Evolutionary conservation across 1,284 basidiomycete genomes (phyloP).

Genomic region (Ceratobasidium theobromae): DNA sequence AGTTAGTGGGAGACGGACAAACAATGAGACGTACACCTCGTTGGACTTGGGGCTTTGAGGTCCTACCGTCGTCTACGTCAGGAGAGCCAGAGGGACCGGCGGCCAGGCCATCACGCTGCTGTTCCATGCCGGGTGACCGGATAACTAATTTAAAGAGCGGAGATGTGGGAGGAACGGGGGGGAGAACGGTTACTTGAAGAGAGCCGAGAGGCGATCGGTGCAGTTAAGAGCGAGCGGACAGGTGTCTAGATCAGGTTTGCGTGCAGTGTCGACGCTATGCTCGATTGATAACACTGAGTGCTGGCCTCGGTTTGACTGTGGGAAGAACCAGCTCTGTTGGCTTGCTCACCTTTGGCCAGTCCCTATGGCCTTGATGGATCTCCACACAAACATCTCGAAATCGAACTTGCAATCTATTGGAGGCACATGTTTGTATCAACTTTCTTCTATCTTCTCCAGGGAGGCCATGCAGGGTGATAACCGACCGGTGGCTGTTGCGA

Average conservation of each 20-base stretch:
- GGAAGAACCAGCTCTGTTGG: not conserved
- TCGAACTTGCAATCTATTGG: slow-evolving; percentile 1
- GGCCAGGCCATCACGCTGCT: slow-evolving; percentile 13
- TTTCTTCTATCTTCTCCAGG: not conserved
- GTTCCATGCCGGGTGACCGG: slow-evolving; percentile 26
- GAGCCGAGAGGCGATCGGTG: slow-evolving; percentile 28
- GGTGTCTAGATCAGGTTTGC: not conserved
- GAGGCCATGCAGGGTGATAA: slow-evolving; percentile 15
- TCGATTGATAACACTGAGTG: slow-evolving; percentile 9
- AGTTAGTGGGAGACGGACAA: not conserved
- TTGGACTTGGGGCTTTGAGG: slow-evolving; percentile 30
- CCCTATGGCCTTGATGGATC: slow-evolving; percentile 9
- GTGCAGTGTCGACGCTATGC: slow-evolving; percentile 16
- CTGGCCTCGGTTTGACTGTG: slow-evolving; percentile 28
- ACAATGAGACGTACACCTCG: slow-evolving; percentile 4
- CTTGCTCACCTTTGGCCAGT: not conserved
- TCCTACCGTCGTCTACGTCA: slow-evolving; percentile 26
- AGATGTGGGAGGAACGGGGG: slow-evolving; percentile 25
- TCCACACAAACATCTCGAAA: slow-evolving; percentile 5
- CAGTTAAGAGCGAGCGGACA: slow-evolving; percentile 19
- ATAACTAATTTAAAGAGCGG: slow-evolving; percentile 31
- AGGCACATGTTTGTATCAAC: slow-evolving; percentile 1
- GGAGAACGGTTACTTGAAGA: slow-evolving; percentile 29
- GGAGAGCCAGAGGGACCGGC: slow-evolving; percentile 30
- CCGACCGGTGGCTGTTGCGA: not conserved